Evolutionary conservation across 2,329 filamentous ascomycete species (phyloP), one percentile per base, ranked within the genome.

Genomic region (Penicillium sclerotiorum): DNA sequence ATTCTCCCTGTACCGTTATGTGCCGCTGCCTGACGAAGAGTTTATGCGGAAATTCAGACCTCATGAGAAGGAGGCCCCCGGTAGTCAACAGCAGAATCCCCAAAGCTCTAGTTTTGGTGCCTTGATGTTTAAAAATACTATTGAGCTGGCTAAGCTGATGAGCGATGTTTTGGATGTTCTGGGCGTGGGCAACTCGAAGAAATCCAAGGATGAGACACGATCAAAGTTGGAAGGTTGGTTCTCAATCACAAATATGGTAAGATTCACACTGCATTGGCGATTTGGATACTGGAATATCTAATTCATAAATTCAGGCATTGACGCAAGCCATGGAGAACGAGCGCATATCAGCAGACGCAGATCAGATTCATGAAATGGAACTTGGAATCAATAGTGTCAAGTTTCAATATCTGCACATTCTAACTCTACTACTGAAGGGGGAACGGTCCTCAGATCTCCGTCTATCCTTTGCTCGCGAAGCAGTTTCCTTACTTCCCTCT

Each of bases 391-490:
- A 40, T 11, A 45, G 44, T 18, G 36, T 53, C 11, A 53, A 40
- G 4, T 55, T 55, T 9, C 52, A 52, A 21, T 55, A 55, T 18
- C 23, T 52, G 18, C 45, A 52, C 27, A 17, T 46, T 15, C 37
- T 47, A 3, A 25, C 45, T 8, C 23, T 53, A 3, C 30, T 56
- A 12, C 17, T 53, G 2, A 53, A 51, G 17, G 47, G 42, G 9
- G 37, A 53, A 12, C n/a, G 8, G 6, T 13, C 21, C 9, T 44
- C 45, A 2, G 9, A 23, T 17, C 21, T 45, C 1, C 36, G 49
- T 3, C 13, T 57, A 22, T 33, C 40, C 2, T 55, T 38, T 41
- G 46, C 55, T 6, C 55, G 52, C 4, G 55, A 57, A 36, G 52
- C 55, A 13, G 51, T 57, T 25, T 53, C 45, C 3, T 23, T 53